These are phyloP conservation scores for Baeospora myosura DNA, from an alignment of 1,284 basidiomycete species.

Conservation along the genomic window DNA sequence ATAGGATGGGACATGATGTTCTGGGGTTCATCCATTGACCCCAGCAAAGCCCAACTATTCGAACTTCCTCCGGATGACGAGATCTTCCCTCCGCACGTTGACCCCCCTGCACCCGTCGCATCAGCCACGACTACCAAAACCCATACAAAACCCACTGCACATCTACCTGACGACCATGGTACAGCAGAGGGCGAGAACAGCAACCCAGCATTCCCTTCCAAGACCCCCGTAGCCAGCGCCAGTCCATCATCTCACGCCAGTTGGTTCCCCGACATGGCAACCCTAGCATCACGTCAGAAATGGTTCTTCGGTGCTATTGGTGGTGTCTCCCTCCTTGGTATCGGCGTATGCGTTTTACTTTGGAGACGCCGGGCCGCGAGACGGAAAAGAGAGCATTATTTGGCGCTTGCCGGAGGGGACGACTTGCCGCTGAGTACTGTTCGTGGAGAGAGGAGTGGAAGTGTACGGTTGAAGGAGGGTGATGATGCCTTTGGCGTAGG, in stretches of 20 bases:
- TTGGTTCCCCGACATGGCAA: constrained; percentile 80
- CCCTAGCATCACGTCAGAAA: constrained; percentile 66
- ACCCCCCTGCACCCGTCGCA: constrained; percentile 24
- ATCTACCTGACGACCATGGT: constrained; percentile 83
- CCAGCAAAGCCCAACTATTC: constrained; percentile 61
- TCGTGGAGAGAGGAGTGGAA: constrained; percentile 3
- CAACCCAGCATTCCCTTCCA: constrained; percentile 52
- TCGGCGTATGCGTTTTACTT: constrained; percentile 60
- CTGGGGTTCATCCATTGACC: constrained; percentile 87
- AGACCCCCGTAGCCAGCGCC: constrained; percentile 22
- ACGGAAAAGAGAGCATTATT: constrained; percentile 52
- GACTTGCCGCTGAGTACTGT: constrained; percentile 71
- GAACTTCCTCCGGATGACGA: constrained; percentile 49
- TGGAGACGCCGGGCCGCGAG: constrained; percentile 51
- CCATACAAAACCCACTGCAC: constrained; percentile 80
- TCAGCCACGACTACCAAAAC: constrained; percentile 41
- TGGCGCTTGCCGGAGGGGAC: constrained; percentile 57
- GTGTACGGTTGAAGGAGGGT: constrained; percentile 65
- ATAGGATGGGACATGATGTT: constrained; percentile 89
- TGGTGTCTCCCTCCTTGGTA: constrained; percentile 64
- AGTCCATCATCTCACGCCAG: constrained; percentile 71
- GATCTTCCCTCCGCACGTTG: constrained; percentile 46
- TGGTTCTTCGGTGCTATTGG: constrained; percentile 82
- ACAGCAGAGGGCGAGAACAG: constrained; percentile 60
- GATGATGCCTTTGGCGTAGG: constrained; percentile 95